These are phyloP conservation scores for Vachellia collinsii DNA, from an alignment of 306 rosid species.

Conservation along the genomic window DNA sequence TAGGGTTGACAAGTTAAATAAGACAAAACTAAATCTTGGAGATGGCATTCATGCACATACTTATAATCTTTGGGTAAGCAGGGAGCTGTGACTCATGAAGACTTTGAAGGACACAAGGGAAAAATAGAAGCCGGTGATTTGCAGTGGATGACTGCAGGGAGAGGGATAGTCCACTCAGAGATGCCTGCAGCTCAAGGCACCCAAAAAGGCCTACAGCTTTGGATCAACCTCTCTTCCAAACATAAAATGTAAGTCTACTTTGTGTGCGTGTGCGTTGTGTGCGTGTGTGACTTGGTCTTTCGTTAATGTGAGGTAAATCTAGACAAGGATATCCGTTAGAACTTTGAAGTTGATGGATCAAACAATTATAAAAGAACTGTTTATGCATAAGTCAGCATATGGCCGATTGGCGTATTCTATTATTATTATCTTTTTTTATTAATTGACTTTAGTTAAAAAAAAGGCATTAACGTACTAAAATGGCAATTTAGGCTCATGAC, in stretches of 20 bases:
- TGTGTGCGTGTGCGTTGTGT: no score
- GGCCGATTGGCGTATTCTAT: no score
- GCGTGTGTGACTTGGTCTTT: not conserved
- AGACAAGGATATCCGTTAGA: not conserved
- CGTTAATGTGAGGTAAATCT: not conserved
- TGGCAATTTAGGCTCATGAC: constrained; percentile 34
- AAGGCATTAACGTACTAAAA: not conserved
- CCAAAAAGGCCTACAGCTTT: constrained; percentile 85
- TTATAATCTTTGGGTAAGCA: constrained; percentile 33
- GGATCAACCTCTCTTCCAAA: constrained; percentile 92
- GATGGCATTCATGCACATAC: not conserved
- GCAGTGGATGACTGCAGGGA: constrained; percentile 99
- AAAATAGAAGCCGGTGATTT: constrained; percentile 86
- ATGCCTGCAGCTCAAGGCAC: constrained; percentile 90
- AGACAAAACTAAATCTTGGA: not conserved
- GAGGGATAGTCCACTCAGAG: constrained; percentile 95
- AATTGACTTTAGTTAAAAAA: no score
- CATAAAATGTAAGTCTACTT: constrained; percentile 61
- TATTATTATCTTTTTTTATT: no score
- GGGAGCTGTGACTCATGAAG: constrained; percentile 92
- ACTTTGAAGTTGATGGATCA: not conserved
- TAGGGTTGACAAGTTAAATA: not conserved
- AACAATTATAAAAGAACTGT: not conserved
- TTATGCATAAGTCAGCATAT: no score
- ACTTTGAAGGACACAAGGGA: constrained; percentile 94